Conservation (phyloP, 768 basidiomycete genomes). For the Podaxis carcinomalis region DNA sequence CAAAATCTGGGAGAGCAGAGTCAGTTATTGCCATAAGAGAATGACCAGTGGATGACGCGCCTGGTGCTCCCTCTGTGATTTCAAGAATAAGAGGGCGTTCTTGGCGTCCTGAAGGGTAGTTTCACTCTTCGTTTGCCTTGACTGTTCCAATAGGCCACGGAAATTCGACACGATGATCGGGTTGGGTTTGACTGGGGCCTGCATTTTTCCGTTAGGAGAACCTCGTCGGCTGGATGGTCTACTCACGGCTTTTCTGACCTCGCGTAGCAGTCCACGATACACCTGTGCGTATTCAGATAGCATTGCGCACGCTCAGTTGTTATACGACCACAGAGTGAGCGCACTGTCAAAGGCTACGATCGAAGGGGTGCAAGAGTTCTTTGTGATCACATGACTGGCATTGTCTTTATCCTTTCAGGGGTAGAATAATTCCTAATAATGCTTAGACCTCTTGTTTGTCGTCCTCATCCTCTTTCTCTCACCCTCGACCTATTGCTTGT, state of each 20-base stretch:
- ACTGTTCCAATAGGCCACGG: constrained; percentile 49
- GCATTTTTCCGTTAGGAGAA: constrained; percentile 20
- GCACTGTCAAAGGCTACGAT: background rate
- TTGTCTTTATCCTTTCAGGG: background rate
- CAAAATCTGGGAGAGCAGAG: constrained; percentile 46
- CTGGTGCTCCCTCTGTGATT: constrained; percentile 73
- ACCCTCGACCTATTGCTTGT: background rate
- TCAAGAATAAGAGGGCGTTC: constrained; percentile 63
- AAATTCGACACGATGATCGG: constrained; percentile 42
- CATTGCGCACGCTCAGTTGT: constrained; percentile 18
- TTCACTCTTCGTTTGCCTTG: constrained; percentile 21
- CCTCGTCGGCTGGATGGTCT: background rate
- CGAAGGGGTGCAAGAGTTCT: background rate
- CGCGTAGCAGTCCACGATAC: constrained; percentile 52
- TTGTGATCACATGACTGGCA: background rate
- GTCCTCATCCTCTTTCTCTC: background rate
- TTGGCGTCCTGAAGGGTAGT: constrained; percentile 44
- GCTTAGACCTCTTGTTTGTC: background rate
- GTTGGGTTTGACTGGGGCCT: constrained; percentile 34
- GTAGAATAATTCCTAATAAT: background rate
- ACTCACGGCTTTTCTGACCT: constrained; percentile 50
- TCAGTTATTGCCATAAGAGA: background rate
- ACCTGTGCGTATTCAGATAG: constrained; percentile 27
- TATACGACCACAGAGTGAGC: background rate
- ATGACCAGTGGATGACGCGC: constrained; percentile 33